Base-by-base conservation (phyloP, 805 yeast species). In the Yarrowia sp. region DNA sequence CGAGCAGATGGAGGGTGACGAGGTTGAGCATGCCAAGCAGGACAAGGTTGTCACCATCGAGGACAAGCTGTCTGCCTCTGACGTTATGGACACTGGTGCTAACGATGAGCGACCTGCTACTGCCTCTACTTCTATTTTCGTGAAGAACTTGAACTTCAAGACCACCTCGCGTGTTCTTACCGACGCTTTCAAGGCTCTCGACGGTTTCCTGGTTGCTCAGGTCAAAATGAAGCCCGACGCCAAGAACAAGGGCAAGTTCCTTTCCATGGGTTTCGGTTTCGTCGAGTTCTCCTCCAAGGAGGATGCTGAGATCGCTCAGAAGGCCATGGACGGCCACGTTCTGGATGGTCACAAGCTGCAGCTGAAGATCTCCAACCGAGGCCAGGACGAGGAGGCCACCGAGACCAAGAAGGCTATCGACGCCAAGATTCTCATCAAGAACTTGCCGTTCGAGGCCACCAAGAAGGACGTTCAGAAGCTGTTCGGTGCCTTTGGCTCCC, bases 201-300 rank as follows among this genome's bases (percentile, higher is more conserved):
- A 83, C 19, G 99, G 98, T 0, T 94, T 88, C 72, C 82, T 87
- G 13, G 80, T 86, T 53, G 96, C 96, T 1, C 84, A 85, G 22
- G 87, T 94, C 61, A 90, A 90, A 70, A 87, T 87, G 25, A 93
- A 92, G 72, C 92, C 97, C 1, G 96, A 93, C 75, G 83, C 96
- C 35, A 89, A 85, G 74, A 81, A 83, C 64, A 71, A 81, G 1
- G 87, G 85, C 10, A 81, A 81, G 63, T 75, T 79, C n/a, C 80
- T 85, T 64, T 90, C 97, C 68, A 94, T 94, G 99, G 99, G 99
- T 19, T 94, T 91, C 70, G 99, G 99, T 1, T 94, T 94, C 76
- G 97, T 84, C 13, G 99, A 94, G 74, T 94, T 90, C 74, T 83
- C 78, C 67, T 83, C 92, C 1, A 83, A 82, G 66, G 89, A 84